Evolutionary conservation across 2,329 filamentous ascomycete species (phyloP).

Genomic region (Beauveria varroae): DNA sequence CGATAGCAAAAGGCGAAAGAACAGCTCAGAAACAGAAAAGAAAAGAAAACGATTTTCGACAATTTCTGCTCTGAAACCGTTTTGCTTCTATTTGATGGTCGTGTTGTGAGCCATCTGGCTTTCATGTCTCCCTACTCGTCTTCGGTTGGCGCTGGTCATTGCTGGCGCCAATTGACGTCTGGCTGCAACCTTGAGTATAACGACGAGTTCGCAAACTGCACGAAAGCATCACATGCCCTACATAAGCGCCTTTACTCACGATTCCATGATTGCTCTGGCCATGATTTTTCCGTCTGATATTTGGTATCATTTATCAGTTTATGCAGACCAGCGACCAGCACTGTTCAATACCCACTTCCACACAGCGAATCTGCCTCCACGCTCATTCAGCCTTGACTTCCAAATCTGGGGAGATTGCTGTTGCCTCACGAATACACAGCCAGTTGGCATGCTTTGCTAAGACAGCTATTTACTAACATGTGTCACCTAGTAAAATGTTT

Average conservation of each 20-base stretch:
- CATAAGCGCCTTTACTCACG: background rate
- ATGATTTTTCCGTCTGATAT: background rate
- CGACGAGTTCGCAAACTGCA: background rate
- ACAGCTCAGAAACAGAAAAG: constrained; percentile 11
- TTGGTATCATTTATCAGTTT: background rate
- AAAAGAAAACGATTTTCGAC: constrained; percentile 30
- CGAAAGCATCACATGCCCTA: background rate
- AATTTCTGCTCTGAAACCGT: constrained; percentile 31
- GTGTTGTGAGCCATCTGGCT: constrained; percentile 23
- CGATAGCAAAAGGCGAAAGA: constrained; percentile 58
- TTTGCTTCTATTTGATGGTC: constrained; percentile 10
- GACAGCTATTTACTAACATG: background rate
- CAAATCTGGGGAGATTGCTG: background rate
- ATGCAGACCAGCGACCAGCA: background rate
- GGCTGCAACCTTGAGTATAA: background rate
- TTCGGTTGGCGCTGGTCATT: constrained; percentile 1
- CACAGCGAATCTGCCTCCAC: background rate
- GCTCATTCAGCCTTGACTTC: background rate
- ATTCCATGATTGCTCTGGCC: background rate
- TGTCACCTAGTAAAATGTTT: constrained; percentile 81
- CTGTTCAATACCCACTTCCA: constrained; percentile 1
- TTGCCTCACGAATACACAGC: background rate
- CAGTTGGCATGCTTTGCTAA: background rate
- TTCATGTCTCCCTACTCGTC: constrained; percentile 31
- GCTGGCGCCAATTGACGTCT: background rate